phyloP scores from a whole-genome alignment of 495 filamentous ascomycete species.

The Neurospora sp. region DNA sequence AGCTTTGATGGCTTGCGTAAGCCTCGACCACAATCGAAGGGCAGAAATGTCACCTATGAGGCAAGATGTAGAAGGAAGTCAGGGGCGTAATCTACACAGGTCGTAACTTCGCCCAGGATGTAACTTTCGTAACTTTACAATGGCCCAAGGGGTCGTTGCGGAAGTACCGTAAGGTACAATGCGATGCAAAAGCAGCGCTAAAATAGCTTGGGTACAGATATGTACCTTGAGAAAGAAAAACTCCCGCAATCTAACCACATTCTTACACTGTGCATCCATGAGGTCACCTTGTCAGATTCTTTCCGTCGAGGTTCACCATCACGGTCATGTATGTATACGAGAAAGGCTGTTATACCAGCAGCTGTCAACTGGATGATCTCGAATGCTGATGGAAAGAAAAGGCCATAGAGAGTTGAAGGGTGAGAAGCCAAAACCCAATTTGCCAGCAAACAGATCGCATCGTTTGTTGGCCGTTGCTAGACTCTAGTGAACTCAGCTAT shows the following conservation, averaged over 20 bases:
- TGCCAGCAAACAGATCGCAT: background rate
- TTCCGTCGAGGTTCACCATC: background rate
- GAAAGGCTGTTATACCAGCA: background rate
- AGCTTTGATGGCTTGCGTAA: background rate
- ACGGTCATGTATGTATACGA: background rate
- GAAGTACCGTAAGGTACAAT: background rate
- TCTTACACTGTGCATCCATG: slow-evolving; percentile 11
- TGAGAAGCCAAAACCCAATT: background rate
- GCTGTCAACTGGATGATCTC: background rate
- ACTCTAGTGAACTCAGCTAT: background rate
- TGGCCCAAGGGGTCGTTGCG: background rate
- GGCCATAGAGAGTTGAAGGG: background rate
- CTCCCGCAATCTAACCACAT: background rate
- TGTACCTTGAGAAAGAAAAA: background rate
- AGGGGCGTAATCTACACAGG: background rate
- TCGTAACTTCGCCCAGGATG: background rate
- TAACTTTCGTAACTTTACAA: background rate
- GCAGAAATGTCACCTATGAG: background rate
- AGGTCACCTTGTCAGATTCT: slow-evolving; percentile 8
- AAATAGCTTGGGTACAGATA: background rate
- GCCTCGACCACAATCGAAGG: background rate
- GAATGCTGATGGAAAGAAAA: background rate
- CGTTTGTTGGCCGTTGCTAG: background rate
- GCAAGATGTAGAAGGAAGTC: background rate
- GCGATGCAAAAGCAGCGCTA: background rate